Conservation (phyloP, 768 basidiomycete genomes). For the Gloeostereum incarnatum region DNA sequence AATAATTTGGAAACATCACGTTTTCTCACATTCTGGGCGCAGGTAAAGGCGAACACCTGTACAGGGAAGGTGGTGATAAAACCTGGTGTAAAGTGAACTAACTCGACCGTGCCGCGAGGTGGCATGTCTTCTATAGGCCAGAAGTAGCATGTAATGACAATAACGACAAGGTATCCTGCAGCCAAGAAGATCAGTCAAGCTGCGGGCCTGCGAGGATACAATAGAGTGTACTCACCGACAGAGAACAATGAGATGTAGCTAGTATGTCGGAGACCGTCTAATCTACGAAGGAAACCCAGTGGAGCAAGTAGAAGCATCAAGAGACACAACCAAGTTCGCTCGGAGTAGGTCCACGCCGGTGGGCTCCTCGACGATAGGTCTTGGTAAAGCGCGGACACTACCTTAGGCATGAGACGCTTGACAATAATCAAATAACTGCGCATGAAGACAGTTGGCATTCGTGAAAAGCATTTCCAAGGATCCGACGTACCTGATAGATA, state of each 20-base stretch:
- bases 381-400: slow-evolving; percentile 76
- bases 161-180: slow-evolving; percentile 65
- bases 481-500: slow-evolving; percentile 72
- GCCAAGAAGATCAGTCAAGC: slow-evolving; percentile 1
- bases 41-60: slow-evolving; percentile 89
- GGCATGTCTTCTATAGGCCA: slow-evolving; percentile 59
- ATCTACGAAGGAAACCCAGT: slow-evolving; percentile 69
- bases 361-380: slow-evolving; percentile 61
- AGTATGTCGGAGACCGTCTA: slow-evolving; percentile 84
- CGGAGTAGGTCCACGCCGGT: slow-evolving; percentile 68
- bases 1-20: slow-evolving; percentile 6
- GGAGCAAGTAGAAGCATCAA: slow-evolving; percentile 74
- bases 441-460: slow-evolving; percentile 2
- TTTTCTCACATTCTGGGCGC: slow-evolving; percentile 88
- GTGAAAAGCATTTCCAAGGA: slow-evolving; percentile 1
- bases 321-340: slow-evolving; percentile 75
- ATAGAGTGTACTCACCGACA: slow-evolving; percentile 53
- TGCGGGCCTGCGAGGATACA: not conserved
- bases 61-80: slow-evolving; percentile 88
- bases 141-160: slow-evolving; percentile 78
- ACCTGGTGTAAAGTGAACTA: slow-evolving; percentile 65
- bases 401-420: slow-evolving; percentile 89
- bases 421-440: slow-evolving; percentile 82
- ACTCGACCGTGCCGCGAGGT: slow-evolving; percentile 54
- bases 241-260: slow-evolving; percentile 89